phyloP scores from a whole-genome alignment of 495 filamentous ascomycete genomes.

The Xylaria longipes region DNA sequence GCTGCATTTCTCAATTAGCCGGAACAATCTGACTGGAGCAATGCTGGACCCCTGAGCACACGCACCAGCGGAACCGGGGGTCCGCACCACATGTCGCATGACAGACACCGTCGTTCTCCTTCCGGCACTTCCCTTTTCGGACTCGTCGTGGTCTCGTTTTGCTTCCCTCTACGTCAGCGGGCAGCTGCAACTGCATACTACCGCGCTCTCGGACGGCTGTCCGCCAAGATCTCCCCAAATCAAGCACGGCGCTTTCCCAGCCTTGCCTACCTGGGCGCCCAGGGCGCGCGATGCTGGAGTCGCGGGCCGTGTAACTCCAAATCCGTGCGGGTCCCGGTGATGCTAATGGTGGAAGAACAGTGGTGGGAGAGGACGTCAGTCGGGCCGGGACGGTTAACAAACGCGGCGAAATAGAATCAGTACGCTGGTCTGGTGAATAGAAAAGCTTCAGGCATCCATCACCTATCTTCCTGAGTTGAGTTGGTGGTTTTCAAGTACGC shows the following conservation, averaged over 20 bases:
- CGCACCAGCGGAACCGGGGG: constrained; percentile 14
- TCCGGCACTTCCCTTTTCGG: constrained; percentile 41
- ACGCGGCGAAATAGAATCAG: constrained; percentile 12
- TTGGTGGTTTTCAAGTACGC: not conserved
- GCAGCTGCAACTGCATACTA: not conserved
- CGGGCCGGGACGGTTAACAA: constrained; percentile 14
- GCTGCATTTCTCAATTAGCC: constrained; percentile 16
- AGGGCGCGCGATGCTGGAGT: constrained; percentile 35
- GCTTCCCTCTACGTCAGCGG: constrained; percentile 19
- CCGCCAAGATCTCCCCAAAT: constrained; percentile 10
- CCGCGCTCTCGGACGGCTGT: constrained; percentile 10
- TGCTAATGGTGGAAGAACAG: constrained; percentile 27
- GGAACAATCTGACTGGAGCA: constrained; percentile 14
- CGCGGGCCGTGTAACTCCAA: constrained; percentile 33
- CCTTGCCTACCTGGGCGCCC: constrained; percentile 14
- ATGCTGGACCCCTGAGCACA: constrained; percentile 1
- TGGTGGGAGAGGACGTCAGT: constrained; percentile 27
- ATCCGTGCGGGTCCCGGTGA: constrained; percentile 6
- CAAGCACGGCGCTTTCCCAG: constrained; percentile 17
- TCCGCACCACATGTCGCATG: constrained; percentile 11
- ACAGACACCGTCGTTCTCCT: constrained; percentile 22
- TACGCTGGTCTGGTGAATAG: not conserved
- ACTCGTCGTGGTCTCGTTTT: constrained; percentile 17
- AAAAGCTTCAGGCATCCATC: constrained; percentile 3
- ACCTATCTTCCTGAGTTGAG: not conserved